phyloP scores from a whole-genome alignment of 2,329 filamentous ascomycete species.

The Penicillium concentricum region DNA sequence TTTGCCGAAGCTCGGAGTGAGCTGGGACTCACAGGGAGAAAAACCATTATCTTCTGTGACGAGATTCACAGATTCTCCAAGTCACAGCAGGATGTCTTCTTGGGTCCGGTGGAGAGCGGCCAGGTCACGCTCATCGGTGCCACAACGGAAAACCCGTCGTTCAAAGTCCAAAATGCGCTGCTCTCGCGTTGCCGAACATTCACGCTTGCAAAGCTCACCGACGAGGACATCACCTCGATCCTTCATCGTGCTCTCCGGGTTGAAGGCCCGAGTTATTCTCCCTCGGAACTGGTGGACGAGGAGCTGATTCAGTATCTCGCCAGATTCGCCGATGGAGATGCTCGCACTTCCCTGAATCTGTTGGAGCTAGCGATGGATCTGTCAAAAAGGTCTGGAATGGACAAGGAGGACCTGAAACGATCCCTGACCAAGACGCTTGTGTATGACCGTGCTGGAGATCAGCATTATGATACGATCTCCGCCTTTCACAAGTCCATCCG shows the following conservation, averaged over 20 bases:
- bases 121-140: conserved; percentile 90
- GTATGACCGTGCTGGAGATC: conserved; percentile 91
- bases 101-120: conserved; percentile 87
- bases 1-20: conserved; percentile 83
- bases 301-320: conserved; percentile 79
- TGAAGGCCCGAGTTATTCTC: conserved; percentile 55
- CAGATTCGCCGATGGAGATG: conserved; percentile 86
- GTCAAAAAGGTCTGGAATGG: conserved; percentile 63
- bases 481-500: conserved; percentile 96
- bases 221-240: conserved; percentile 71
- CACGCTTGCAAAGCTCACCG: conserved; percentile 72
- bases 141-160: conserved; percentile 95
- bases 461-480: conserved; percentile 96
- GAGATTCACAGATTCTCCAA: conserved; percentile 93
- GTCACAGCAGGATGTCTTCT: conserved; percentile 89
- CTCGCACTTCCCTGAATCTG: conserved; percentile 86
- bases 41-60: conserved; percentile 96
- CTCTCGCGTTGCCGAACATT: conserved; percentile 90
- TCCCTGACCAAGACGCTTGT: conserved; percentile 88
- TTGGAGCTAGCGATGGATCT: conserved; percentile 85
- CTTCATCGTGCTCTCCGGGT: conserved; percentile 69
- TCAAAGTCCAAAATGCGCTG: conserved; percentile 85
- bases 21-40: conserved; percentile 74
- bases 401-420: conserved; percentile 73
- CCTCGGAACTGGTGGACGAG: conserved; percentile 64